Conservation (phyloP, 1,284 basidiomycete species). For the Microbotryum intermedium region DNA sequence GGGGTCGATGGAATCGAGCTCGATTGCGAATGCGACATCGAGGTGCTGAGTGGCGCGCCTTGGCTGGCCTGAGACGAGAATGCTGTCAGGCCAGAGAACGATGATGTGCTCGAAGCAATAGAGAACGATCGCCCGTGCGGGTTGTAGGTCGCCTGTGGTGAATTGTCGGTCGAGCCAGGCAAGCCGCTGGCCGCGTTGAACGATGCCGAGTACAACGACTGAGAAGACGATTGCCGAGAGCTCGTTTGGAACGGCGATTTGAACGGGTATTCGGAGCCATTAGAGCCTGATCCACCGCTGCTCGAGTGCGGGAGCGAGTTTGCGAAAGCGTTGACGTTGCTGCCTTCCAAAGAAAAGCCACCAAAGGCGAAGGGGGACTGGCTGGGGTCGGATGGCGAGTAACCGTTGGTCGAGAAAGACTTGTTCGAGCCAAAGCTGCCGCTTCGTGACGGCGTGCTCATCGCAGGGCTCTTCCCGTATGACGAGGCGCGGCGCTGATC, state of each 20-base stretch:
- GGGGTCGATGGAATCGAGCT: slow-evolving; percentile 24
- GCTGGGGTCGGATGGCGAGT: slow-evolving; percentile 6
- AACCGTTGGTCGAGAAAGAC: slow-evolving; percentile 3
- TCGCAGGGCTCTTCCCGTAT: not conserved
- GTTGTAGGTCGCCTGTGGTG: slow-evolving; percentile 10
- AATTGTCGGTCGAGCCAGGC: slow-evolving; percentile 1
- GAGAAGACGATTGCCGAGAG: not conserved
- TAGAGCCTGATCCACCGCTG: too few species aligned
- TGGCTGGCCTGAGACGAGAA: slow-evolving; percentile 18
- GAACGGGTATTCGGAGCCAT: too few species aligned
- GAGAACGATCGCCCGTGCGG: slow-evolving; percentile 27
- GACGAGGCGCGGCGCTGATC: not conserved
- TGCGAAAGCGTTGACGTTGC: not conserved
- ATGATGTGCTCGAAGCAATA: slow-evolving; percentile 25
- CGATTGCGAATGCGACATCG: slow-evolving; percentile 16
- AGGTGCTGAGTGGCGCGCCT: slow-evolving; percentile 21
- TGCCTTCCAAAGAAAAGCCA: not conserved
- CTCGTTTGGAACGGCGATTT: not conserved
- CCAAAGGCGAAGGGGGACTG: not conserved
- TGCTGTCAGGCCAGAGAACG: slow-evolving; percentile 26
- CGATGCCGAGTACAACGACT: slow-evolving; percentile 9
- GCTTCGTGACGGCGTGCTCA: not conserved
- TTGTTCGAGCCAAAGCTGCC: not conserved
- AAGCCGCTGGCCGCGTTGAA: slow-evolving; percentile 5
- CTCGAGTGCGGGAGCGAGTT: not conserved